Evolutionary conservation across 306 rosid genomes (phyloP), one percentile per base, ranked within the genome.

Genomic region (Sechiopsis laciniata): DNA sequence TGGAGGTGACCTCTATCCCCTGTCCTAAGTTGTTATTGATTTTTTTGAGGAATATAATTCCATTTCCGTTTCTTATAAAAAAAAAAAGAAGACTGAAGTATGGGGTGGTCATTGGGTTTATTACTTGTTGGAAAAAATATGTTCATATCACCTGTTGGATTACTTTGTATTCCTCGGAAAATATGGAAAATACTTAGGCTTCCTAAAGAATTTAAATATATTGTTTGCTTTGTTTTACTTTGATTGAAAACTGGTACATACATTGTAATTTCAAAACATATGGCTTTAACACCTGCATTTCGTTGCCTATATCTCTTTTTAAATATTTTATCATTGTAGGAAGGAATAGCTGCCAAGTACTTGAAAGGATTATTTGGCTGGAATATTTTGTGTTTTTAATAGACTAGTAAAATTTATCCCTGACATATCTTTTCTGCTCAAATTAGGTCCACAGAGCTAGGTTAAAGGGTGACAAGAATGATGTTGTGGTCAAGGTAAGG

Each of bases 401-500:
- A 59, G 67, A 76, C 58, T 71, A 64, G 40, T 64, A 16, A 64
- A 74, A 55, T 75, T 58, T 68, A 22, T 62, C 67, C 72, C 69
- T 83, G 79, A 85, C 74, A 51, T 17, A 37, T 80, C 54, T 72
- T 69, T 78, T 68, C 2, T 84, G 85, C 32, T 80, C 56, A 66
- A 75, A 42, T 59, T 75, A 94, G 97, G 99, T 94, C 63, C 99
- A 94, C 50, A 87, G 74, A 81, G 99, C 99, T 74, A 84, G 89
- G 85, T 76, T 91, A 78, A 87, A 80, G 82, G 95, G 92, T 74
- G 88, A 83, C 73, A 87, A 82, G 78, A 73, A 73, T 75, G 97
- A 91, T 74, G 85, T 94, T 79, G 97, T 86, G 80, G 91, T 94
- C 83, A 91, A 94, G 99, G 99, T 94, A 72, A 82, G 83, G 74